phyloP scores from a whole-genome alignment of 2,329 filamentous ascomycete species.

The Paecilomyces sp. region DNA sequence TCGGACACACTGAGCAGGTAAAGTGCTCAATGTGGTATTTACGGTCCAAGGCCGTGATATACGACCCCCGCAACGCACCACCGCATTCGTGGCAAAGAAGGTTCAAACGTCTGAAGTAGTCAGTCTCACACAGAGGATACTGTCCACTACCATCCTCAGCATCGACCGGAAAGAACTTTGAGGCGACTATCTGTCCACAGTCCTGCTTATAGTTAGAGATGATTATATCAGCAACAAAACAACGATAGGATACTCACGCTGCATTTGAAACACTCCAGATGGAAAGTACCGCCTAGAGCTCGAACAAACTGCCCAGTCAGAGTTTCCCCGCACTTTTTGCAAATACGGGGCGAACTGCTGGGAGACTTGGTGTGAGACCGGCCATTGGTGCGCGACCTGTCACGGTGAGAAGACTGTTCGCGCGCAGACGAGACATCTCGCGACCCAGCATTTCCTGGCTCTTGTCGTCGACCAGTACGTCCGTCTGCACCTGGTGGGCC shows the following conservation, averaged over 20 bases:
- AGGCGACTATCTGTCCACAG: constrained; percentile 92
- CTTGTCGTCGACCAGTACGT: constrained; percentile 22
- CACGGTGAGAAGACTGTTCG: constrained; percentile 24
- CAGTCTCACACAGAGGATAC: constrained; percentile 94
- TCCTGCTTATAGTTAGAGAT: constrained; percentile 53
- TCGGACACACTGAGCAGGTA: constrained; percentile 92
- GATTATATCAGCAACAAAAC: constrained; percentile 1
- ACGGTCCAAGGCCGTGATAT: constrained; percentile 93
- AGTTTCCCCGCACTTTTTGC: constrained; percentile 78
- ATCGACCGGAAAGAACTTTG: constrained; percentile 97
- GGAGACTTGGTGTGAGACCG: constrained; percentile 30
- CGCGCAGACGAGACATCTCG: constrained; percentile 15
- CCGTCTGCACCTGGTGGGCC: constrained; percentile 20
- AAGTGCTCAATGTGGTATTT: constrained; percentile 99
- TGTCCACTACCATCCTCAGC: constrained; percentile 75
- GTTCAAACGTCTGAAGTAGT: constrained; percentile 90
- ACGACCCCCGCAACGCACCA: constrained; percentile 86
- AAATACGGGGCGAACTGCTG: constrained; percentile 46
- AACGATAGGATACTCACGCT: constrained; percentile 54
- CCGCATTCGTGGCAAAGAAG: constrained; percentile 88
- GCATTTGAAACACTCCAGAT: constrained; percentile 97
- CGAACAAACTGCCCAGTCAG: constrained; percentile 94
- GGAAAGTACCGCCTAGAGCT: constrained; percentile 86
- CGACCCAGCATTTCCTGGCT: constrained; percentile 16
- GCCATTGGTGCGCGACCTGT: constrained; percentile 28